These are phyloP conservation scores for Vitis hybrid DNA, from an alignment of 177 flowering plant genomes.

Conservation along the genomic window DNA sequence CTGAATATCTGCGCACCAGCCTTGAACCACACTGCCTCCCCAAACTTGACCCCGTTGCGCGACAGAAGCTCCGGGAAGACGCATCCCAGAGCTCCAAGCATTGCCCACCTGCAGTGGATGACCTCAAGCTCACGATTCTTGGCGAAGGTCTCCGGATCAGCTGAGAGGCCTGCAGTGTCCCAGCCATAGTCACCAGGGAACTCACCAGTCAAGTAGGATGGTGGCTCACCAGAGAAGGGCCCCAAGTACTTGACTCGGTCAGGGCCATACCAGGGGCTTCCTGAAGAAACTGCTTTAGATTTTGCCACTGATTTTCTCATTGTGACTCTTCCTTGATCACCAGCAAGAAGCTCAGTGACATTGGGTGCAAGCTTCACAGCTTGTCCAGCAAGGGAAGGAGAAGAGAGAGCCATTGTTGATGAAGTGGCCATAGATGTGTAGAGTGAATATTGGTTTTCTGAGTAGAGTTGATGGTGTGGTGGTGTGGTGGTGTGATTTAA, in stretches of 20 bases:
- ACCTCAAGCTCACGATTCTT: constrained; percentile 40
- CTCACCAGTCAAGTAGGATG: constrained; percentile 37
- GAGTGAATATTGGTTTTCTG: no score
- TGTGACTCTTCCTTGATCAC: no score
- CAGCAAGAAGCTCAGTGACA: no score
- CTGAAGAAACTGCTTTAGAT: not conserved
- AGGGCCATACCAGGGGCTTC: constrained; percentile 45
- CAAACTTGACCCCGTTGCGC: constrained; percentile 33
- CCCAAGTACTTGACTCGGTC: constrained; percentile 41
- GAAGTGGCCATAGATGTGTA: no score
- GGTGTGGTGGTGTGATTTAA: no score
- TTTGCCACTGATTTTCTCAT: no score
- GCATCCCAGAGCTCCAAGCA: constrained; percentile 40
- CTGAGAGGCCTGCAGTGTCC: constrained; percentile 43
- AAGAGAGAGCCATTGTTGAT: no score
- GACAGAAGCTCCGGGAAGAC: constrained; percentile 40
- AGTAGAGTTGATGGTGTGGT: no score
- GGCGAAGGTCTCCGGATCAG: constrained; percentile 39
- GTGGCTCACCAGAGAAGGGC: constrained; percentile 38
- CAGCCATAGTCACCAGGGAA: constrained; percentile 47
- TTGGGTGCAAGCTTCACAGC: no score
- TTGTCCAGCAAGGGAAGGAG: no score
- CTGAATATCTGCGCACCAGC: constrained; percentile 44
- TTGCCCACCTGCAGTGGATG: constrained; percentile 44
- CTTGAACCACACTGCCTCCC: constrained; percentile 27